A percentile compares a stretch with the other conserved stretches of the same genome.
phyloP scores from a whole-genome alignment of 352 stramenopile genomes.

The Halophytophthora batemanensis region DNA sequence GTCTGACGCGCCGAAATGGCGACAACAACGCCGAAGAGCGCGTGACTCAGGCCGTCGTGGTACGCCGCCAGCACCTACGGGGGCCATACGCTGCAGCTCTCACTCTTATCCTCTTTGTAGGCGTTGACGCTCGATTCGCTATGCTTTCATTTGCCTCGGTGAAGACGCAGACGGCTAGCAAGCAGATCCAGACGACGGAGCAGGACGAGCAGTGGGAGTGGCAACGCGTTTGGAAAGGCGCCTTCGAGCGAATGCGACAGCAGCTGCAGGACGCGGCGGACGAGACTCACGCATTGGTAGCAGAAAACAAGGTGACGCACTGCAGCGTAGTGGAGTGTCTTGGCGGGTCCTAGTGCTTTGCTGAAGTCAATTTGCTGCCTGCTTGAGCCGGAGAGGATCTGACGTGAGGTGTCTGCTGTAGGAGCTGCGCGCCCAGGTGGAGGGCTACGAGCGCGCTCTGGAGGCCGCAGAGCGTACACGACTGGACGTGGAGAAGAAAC shows the following conservation, averaged over 20 bases:
- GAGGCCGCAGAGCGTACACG: slow-evolving; percentile 29
- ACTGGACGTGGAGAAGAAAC: slow-evolving; percentile 30
- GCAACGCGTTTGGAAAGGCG: slow-evolving; percentile 68
- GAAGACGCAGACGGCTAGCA: slow-evolving; percentile 29
- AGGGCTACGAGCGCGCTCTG: slow-evolving; percentile 37
- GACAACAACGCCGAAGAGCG: too few species aligned
- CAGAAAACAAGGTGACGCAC: slow-evolving; percentile 41
- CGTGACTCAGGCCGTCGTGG: too few species aligned
- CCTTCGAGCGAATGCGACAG: slow-evolving; percentile 55
- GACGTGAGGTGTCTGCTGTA: neutral
- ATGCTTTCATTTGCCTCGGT: too few species aligned
- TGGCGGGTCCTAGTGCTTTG: neutral
- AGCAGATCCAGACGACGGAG: slow-evolving; percentile 58
- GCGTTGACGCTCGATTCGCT: too few species aligned
- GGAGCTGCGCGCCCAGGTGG: slow-evolving; percentile 43
- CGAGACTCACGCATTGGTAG: slow-evolving; percentile 28
- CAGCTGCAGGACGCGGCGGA: slow-evolving; percentile 32
- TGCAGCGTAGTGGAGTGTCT: neutral
- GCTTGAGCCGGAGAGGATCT: neutral
- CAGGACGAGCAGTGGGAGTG: slow-evolving; percentile 68
- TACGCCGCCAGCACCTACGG: too few species aligned
- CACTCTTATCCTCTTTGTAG: too few species aligned
- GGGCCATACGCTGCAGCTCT: too few species aligned
- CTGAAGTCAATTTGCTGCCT: neutral
- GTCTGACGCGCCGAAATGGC: too few species aligned